Evolutionary conservation across 306 rosid species (phyloP).

Genomic region (Senna tora): DNA sequence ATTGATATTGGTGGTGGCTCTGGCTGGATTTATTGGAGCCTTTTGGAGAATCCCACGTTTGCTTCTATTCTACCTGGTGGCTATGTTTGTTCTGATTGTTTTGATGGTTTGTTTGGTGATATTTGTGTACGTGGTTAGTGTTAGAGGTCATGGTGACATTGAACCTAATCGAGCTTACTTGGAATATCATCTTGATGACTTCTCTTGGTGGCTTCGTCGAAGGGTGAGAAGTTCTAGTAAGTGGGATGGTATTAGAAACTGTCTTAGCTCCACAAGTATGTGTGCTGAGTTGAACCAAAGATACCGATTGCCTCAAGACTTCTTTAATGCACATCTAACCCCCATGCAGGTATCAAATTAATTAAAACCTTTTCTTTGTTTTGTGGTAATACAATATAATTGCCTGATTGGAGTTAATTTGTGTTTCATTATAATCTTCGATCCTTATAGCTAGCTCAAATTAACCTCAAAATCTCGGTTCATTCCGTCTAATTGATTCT

Average conservation of each 20-base stretch:
- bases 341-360: constrained; percentile 66
- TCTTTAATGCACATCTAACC: constrained; percentile 68
- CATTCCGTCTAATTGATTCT: too few relatives aligned
- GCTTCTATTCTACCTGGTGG: constrained; percentile 61
- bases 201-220: constrained; percentile 68
- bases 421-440: too few relatives aligned
- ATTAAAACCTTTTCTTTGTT: too few relatives aligned
- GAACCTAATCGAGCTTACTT: constrained; percentile 81
- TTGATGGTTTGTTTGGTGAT: constrained; percentile 63
- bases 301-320: constrained; percentile 76
- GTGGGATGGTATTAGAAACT: constrained; percentile 74
- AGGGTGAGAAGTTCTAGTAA: constrained; percentile 64
- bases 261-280: constrained; percentile 61
- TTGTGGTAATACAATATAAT: too few relatives aligned
- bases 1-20: constrained; percentile 56
- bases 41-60: constrained; percentile 73
- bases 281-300: constrained; percentile 73
- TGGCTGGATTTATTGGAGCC: constrained; percentile 80
- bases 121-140: constrained; percentile 68
- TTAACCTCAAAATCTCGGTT: too few relatives aligned
- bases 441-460: too few relatives aligned
- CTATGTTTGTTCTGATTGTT: constrained; percentile 65
- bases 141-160: constrained; percentile 71
- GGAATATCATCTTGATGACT: constrained; percentile 79
- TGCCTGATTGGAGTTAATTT: too few relatives aligned